Conservation (phyloP, 495 filamentous ascomycete genomes). For the Aspergillus coremiiformis region DNA sequence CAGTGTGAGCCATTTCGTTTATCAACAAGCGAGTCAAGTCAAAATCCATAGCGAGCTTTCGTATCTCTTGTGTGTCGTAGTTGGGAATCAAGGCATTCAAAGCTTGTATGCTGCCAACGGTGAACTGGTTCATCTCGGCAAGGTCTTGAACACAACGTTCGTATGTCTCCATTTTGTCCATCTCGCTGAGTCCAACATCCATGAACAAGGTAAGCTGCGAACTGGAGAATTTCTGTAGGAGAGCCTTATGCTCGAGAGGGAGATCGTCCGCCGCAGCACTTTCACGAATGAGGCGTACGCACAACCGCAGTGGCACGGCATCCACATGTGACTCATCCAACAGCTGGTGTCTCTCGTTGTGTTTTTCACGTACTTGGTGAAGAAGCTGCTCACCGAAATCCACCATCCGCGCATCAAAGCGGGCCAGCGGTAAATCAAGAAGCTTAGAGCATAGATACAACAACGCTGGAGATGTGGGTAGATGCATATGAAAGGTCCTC, state of each 20-base stretch:
- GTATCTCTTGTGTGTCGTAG: conserved; percentile 40
- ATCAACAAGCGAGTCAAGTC: conserved; percentile 46
- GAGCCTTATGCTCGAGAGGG: conserved; percentile 32
- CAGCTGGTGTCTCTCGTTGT: conserved; percentile 15
- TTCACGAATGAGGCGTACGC: conserved; percentile 62
- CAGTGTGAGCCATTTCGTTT: conserved; percentile 41
- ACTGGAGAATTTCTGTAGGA: conserved; percentile 53
- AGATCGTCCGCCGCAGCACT: conserved; percentile 39
- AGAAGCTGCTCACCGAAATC: conserved; percentile 40
- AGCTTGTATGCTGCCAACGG: conserved; percentile 65
- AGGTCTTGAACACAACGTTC: conserved; percentile 53
- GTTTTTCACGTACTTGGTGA: conserved; percentile 27
- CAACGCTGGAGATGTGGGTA: conserved; percentile 38
- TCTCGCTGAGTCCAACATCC: conserved; percentile 40
- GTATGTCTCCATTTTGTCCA: conserved; percentile 47
- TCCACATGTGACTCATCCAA: conserved; percentile 22
- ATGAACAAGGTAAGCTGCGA: conserved; percentile 47
- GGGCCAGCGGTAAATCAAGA: conserved; percentile 55
- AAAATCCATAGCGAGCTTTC: conserved; percentile 46
- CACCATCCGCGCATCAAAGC: conserved; percentile 48
- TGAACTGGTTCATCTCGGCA: conserved; percentile 44
- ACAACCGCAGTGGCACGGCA: conserved; percentile 39
- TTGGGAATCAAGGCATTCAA: conserved; percentile 51
- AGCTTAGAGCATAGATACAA: conserved; percentile 72
- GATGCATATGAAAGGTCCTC: conserved; percentile 54